Evolutionary conservation across 2,329 filamentous ascomycete species (phyloP), one percentile per base, ranked within the genome.

Genomic region (Dryadomyces sulphureus): DNA sequence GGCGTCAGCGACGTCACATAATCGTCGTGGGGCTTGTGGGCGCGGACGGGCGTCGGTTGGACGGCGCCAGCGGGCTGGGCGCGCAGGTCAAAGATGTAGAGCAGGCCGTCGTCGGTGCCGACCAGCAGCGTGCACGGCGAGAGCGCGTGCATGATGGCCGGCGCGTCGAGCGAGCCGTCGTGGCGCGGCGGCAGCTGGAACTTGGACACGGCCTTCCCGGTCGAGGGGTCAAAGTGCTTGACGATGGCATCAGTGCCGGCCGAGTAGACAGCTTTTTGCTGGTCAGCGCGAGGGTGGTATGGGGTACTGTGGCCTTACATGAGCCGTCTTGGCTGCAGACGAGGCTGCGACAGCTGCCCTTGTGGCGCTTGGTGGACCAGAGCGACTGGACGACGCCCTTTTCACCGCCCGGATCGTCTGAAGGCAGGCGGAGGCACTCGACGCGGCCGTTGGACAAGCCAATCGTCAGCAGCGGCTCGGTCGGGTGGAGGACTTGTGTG

Each of bases 291-390:
- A 14, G 27, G 16, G 16, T 4, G 27, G 9, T 32, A 9, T 32
- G 27, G 27, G 27, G 9, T 14, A 32, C 27, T n/a, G n/a, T n/a
- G n/a, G 2, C 79, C 65, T 72, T 63, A 69, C 80, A 71, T 53
- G 75, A 67, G 16, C 90, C 92, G 60, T 95, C 89, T 48, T 77
- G 63, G 52, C 79, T 81, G 64, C 89, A 96, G 5, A 73, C 78
- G 46, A 96, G 66, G 49, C 78, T 81, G 45, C 92, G 75, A 60
- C 90, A 96, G 70, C 88, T 95, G 12, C 88, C 90, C 68, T 94
- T 94, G 66, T 98, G 92, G 50, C 92, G 75, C 54, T 80, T 73
- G 5, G 92, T 96, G 55, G 77, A 76, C 92, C 92, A 98, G 49
- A 80, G 67, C 0, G 81, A 86, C 54, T 89, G 84, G 51, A 96